Evolutionary conservation across 768 basidiomycete species (phyloP).

Genomic region (Rhodosporidiobolus odoratus): DNA sequence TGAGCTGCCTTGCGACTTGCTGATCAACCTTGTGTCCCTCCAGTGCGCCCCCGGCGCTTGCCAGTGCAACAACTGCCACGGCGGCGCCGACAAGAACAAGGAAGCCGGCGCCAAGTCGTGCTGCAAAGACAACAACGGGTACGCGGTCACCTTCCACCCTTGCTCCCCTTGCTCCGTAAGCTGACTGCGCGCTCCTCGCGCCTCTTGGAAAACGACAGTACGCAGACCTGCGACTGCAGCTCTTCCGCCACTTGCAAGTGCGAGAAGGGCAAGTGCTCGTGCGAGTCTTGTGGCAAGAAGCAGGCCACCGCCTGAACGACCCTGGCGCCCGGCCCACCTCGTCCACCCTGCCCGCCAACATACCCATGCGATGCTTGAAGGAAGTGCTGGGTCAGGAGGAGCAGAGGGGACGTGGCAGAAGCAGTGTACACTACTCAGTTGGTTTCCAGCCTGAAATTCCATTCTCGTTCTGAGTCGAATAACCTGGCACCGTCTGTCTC

Average conservation of each 20-base stretch:
- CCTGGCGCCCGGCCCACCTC: background rate
- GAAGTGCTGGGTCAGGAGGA: too few species aligned
- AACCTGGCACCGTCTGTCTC: too few species aligned
- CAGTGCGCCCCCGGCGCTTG: too few species aligned
- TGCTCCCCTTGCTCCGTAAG: background rate
- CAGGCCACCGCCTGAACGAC: background rate
- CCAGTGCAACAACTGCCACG: conserved; percentile 18
- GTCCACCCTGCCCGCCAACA: background rate
- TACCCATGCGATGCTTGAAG: too few species aligned
- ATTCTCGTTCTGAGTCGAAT: too few species aligned
- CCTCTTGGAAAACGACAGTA: background rate
- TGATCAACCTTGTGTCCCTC: background rate
- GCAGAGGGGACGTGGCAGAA: too few species aligned
- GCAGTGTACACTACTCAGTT: too few species aligned
- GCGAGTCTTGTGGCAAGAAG: conserved; percentile 10
- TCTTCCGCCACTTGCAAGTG: background rate
- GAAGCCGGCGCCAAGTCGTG: conserved; percentile 6
- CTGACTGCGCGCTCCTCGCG: too few species aligned
- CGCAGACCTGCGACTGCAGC: background rate
- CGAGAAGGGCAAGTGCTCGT: conserved; percentile 12
- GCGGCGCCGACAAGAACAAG: conserved; percentile 20
- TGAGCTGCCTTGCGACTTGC: background rate
- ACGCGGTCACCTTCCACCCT: background rate
- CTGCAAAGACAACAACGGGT: background rate
- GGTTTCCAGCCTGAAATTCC: too few species aligned